Evolutionary conservation across 208 protist genomes (phyloP).

Genomic region (Novymonas esmeraldas): DNA sequence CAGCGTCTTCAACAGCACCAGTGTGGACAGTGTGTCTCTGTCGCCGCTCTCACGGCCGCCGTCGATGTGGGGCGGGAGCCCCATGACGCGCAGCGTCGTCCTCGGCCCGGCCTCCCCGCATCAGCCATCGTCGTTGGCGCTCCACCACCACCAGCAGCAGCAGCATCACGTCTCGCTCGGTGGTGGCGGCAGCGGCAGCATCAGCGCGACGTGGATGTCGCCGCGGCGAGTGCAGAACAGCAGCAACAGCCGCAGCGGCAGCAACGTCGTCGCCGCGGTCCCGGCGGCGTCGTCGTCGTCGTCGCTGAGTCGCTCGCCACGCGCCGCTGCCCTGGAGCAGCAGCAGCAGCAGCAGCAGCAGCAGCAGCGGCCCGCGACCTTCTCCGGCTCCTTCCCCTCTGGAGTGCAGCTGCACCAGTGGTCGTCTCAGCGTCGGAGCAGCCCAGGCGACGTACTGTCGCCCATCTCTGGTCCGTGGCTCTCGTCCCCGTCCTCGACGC

Average conservation of each 20-base stretch:
- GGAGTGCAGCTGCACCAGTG: not conserved
- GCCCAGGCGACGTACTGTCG: constrained; percentile 10
- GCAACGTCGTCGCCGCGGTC: constrained; percentile 1
- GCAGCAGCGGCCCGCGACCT: not conserved
- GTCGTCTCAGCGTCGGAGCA: not conserved
- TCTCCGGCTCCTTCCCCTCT: not conserved
- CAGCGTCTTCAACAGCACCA: constrained; percentile 11
- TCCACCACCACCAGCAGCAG: too few species aligned
- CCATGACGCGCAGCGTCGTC: constrained; percentile 16
- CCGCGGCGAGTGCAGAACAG: constrained; percentile 1
- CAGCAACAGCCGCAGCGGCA: constrained; percentile 7
- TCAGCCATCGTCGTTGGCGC: not conserved
- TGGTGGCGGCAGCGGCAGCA: not conserved
- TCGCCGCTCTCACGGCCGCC: constrained; percentile 50
- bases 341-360: not conserved
- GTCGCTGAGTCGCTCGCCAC: constrained; percentile 1
- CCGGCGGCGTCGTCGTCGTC: not conserved
- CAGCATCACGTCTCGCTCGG: not conserved
- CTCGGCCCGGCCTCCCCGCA: not conserved
- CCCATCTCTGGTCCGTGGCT: constrained; percentile 10
- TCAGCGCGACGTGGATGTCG: constrained; percentile 1
- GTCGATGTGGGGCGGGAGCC: constrained; percentile 22
- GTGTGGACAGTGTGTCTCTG: constrained; percentile 36
- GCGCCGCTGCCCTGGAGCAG: not conserved
- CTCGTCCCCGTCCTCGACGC: constrained; percentile 2